Base-by-base conservation (phyloP, 129 eudicot genomes). In the Artemisia annua region DNA sequence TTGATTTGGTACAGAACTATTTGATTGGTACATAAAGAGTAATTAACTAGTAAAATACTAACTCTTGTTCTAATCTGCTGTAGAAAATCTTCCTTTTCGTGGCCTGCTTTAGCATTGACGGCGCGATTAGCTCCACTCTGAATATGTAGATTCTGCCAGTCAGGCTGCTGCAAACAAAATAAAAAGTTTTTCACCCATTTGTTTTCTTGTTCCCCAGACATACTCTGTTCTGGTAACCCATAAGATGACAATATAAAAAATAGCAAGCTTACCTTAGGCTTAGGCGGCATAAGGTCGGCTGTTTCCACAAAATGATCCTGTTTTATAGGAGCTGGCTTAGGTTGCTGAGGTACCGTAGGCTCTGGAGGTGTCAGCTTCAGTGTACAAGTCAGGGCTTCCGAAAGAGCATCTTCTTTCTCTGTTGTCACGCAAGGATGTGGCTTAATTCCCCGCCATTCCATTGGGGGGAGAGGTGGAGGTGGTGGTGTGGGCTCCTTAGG, bases 1-100 rank as follows among this genome's bases (percentile, higher is more conserved):
- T n/a, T n/a, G n/a, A n/a, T n/a, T n/a, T n/a, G n/a, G n/a, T n/a
- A n/a, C n/a, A n/a, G n/a, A n/a, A n/a, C n/a, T n/a, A n/a, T 62
- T 50, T 11, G 43, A 32, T 32, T 14, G 48, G 66, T 0, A 7
- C 3, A 17, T 62, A 62, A 62, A 62, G 67, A 24, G 11, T 22
- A 50, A 68, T 3, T 48, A 59, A 72, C 35, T 0, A 55, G 19
- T 13, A 49, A 61, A 63, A 11, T 48, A 67, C 55, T 12, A 80
- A 90, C 99, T 82, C 85, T 95, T 71, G 91, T 72, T 81, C 99
- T 87, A 79, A 95, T 95, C 83, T 95, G 99, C 74, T 91, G 94
- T 56, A 95, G 83, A 72, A 95, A 95, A 54, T 95, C 97, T 19
- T 76, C 96, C 62, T 83, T 83, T 70, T 88, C 93, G 11, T 85